Percentiles rank a stretch among this genome's conserved stretches.
Conservation (phyloP, 1,284 basidiomycete genomes). For the Trametes sp. region DNA sequence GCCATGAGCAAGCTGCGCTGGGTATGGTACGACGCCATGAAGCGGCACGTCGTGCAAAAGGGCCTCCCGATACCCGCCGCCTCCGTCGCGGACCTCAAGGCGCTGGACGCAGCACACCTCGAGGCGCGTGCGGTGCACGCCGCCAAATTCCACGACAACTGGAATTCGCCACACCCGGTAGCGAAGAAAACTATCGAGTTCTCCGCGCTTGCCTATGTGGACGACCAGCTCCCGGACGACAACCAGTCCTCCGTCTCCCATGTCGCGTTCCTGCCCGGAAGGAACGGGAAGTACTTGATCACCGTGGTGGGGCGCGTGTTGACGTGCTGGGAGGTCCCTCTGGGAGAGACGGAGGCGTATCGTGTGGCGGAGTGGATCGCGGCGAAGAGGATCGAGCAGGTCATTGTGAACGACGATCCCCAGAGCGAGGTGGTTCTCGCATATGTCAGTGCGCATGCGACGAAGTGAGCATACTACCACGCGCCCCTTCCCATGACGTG, state of each 20-base stretch:
- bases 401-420: conserved; percentile 45
- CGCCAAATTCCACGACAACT: conserved; percentile 46
- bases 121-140: conserved; percentile 48
- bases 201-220: conserved; percentile 27
- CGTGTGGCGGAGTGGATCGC: conserved; percentile 41
- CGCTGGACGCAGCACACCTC: conserved; percentile 44
- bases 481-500: not conserved
- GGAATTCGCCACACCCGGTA: conserved; percentile 42
- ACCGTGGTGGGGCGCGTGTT: conserved; percentile 37
- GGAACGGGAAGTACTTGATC: conserved; percentile 44
- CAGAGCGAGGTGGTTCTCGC: conserved; percentile 39
- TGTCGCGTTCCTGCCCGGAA: conserved; percentile 44
- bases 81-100: conserved; percentile 37
- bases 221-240: conserved; percentile 25
- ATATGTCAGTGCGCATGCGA: conserved; percentile 32
- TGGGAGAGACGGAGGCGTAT: conserved; percentile 43
- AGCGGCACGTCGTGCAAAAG: conserved; percentile 43
- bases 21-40: conserved; percentile 48
- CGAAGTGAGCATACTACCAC: conserved; percentile 25
- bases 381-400: conserved; percentile 35
- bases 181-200: conserved; percentile 40
- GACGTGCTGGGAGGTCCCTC: conserved; percentile 48
- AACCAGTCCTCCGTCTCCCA: conserved; percentile 37
- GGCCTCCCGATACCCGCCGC: conserved; percentile 45
- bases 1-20: conserved; percentile 45